Percentiles rank a stretch among this genome's conserved stretches.
Conservation (phyloP, 2,329 filamentous ascomycete species). For the Penicillium hesseltinei region DNA sequence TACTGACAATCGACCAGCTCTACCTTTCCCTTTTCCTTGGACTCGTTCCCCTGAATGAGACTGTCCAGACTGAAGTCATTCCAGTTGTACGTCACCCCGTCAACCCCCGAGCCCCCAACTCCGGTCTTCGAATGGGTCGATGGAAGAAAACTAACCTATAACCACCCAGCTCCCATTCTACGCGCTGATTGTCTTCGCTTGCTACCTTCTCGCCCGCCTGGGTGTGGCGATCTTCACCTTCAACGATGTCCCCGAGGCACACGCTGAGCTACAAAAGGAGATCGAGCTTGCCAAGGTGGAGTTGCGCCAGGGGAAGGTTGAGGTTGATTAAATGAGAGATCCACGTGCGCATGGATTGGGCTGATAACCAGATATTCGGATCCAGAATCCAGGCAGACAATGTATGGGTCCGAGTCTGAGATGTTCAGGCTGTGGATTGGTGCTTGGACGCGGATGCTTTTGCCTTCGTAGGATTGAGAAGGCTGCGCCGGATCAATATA, state of each 20-base stretch:
- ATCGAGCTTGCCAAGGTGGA: conserved; percentile 54
- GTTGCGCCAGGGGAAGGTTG: conserved; percentile 43
- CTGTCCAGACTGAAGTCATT: conserved; percentile 80
- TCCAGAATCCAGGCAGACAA: not conserved
- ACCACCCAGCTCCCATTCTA: conserved; percentile 80
- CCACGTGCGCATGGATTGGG: not conserved
- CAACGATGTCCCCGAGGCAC: conserved; percentile 89
- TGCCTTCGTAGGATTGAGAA: not conserved
- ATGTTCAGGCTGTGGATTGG: not conserved
- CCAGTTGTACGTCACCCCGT: conserved; percentile 68
- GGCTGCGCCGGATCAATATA: conserved; percentile 9
- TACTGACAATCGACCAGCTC: conserved; percentile 56
- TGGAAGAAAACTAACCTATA: not conserved
- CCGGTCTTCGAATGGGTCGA: conserved; percentile 3
- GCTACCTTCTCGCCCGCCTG: conserved; percentile 86
- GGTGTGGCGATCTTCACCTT: conserved; percentile 93
- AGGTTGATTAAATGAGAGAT: conserved; percentile 39
- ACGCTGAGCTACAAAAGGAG: conserved; percentile 85
- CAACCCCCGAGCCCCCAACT: not conserved
- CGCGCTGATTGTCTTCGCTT: conserved; percentile 84
- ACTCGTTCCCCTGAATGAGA: conserved; percentile 73
- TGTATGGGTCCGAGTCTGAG: not conserved
- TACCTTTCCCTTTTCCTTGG: conserved; percentile 85
- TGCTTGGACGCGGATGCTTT: not conserved
- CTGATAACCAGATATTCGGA: not conserved